phyloP scores from a whole-genome alignment of 345 rosid genomes.

The Passiflora organensis region DNA sequence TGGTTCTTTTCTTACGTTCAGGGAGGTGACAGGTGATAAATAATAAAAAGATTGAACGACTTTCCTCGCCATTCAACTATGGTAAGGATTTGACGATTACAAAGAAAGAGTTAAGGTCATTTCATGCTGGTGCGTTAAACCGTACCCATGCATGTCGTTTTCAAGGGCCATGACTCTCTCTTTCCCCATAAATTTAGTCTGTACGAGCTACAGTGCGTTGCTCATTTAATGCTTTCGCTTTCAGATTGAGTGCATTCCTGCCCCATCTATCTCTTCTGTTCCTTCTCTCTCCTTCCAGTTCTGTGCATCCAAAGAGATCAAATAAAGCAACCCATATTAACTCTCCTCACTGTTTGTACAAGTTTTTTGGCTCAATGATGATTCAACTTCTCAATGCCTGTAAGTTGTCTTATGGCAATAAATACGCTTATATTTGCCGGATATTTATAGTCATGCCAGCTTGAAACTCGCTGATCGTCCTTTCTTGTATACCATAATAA shows the following conservation, averaged over 20 bases:
- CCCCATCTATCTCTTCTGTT: constrained; percentile 15
- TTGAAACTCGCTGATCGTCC: constrained; percentile 56
- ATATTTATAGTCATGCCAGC: constrained; percentile 47
- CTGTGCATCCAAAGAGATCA: constrained; percentile 8
- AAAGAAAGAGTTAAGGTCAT: constrained; percentile 3
- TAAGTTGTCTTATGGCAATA: constrained; percentile 12
- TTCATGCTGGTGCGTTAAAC: constrained; percentile 8
- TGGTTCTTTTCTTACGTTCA: no score
- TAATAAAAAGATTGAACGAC: no score
- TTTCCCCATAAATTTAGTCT: constrained; percentile 27
- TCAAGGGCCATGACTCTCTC: constrained; percentile 32
- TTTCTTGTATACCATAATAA: constrained; percentile 18
- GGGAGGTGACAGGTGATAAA: no score
- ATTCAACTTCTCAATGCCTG: constrained; percentile 14
- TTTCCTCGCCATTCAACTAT: no score
- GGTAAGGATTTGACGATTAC: no score
- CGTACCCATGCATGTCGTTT: constrained; percentile 31
- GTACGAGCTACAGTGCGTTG: constrained; percentile 33
- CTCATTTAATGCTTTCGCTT: constrained; percentile 43
- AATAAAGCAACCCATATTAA: constrained; percentile 20
- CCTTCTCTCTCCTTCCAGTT: constrained; percentile 5
- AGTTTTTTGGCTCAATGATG: constrained; percentile 19
- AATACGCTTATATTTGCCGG: background rate
- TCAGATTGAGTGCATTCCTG: constrained; percentile 26
- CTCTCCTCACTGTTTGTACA: constrained; percentile 23